These are phyloP conservation scores for Pseudozyma hubeiensis DNA, from an alignment of 1,284 basidiomycete species.

Conservation along the genomic window DNA sequence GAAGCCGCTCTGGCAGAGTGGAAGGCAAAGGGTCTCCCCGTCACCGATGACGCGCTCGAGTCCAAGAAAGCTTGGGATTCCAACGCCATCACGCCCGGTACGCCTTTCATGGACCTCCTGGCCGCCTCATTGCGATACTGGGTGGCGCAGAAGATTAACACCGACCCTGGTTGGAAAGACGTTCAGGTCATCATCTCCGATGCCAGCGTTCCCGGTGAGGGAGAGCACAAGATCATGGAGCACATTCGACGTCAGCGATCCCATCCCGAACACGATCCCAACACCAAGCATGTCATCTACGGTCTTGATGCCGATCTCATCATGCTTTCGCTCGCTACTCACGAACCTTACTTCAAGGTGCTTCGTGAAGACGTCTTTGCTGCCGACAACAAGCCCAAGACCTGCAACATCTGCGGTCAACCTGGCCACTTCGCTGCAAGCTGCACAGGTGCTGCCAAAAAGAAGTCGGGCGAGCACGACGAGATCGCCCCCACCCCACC, in stretches of 20 bases:
- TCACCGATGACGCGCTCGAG: conserved; percentile 83
- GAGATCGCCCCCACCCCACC: conserved; percentile 57
- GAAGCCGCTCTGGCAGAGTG: conserved; percentile 84
- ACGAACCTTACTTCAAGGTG: conserved; percentile 97
- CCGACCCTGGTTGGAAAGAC: conserved; percentile 91
- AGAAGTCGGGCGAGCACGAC: conserved; percentile 71
- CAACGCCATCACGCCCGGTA: conserved; percentile 97
- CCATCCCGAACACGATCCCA: conserved; percentile 89
- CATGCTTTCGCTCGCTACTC: conserved; percentile 97
- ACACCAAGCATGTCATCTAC: conserved; percentile 96
- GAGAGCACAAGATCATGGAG: conserved; percentile 99
- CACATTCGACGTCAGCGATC: conserved; percentile 90
- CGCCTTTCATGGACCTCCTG: conserved; percentile 96
- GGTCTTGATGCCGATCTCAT: conserved; percentile 98
- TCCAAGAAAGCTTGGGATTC: conserved; percentile 90
- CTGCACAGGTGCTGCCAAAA: conserved; percentile 74
- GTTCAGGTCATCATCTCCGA: conserved; percentile 92
- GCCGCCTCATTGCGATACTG: conserved; percentile 91
- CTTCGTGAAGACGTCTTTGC: conserved; percentile 97
- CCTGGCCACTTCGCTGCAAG: conserved; percentile 93
- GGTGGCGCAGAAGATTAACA: conserved; percentile 94
- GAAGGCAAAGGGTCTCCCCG: conserved; percentile 87
- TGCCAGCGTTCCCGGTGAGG: conserved; percentile 95
- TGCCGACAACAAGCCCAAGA: conserved; percentile 74
- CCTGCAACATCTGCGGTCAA: conserved; percentile 90